Percentiles rank a stretch among this genome's conserved stretches.
phyloP scores from a whole-genome alignment of 768 basidiomycete genomes.

The Pisolithus sp. region DNA sequence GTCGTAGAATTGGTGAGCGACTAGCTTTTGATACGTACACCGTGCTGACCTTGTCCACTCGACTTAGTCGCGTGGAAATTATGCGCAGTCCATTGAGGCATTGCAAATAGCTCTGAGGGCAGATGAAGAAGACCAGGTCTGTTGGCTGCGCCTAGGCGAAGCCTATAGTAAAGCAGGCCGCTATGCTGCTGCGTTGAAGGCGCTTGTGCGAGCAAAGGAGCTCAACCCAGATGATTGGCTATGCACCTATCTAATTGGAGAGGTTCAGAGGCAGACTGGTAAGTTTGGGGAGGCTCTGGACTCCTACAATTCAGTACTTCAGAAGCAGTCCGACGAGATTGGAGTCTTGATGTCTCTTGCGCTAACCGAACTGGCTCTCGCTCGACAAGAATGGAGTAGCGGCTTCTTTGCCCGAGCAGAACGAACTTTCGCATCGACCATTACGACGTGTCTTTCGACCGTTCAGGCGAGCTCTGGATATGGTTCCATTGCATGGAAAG shows the following conservation, averaged over 20 bases:
- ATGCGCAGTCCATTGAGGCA: conserved; percentile 68
- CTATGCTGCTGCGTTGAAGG: conserved; percentile 84
- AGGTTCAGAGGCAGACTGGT: conserved; percentile 75
- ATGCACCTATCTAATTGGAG: conserved; percentile 74
- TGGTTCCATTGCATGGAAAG: conserved; percentile 77
- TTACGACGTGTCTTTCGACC: conserved; percentile 42
- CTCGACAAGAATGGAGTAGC: conserved; percentile 52
- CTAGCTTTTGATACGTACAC: not conserved
- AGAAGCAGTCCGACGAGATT: conserved; percentile 54
- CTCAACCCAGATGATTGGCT: conserved; percentile 79
- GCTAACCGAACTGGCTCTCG: conserved; percentile 67
- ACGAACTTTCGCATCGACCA: conserved; percentile 58
- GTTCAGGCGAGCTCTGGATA: conserved; percentile 55
- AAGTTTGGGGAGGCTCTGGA: conserved; percentile 69
- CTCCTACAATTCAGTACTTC: conserved; percentile 53
- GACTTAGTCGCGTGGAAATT: conserved; percentile 59
- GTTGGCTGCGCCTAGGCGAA: conserved; percentile 92
- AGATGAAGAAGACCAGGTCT: conserved; percentile 64
- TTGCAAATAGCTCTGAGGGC: conserved; percentile 84
- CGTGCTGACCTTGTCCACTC: not conserved
- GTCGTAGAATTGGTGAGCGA: conserved; percentile 79
- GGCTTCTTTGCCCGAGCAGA: conserved; percentile 76
- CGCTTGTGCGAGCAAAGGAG: conserved; percentile 67
- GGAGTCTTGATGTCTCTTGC: conserved; percentile 69
- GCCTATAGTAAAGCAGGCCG: conserved; percentile 86